These are phyloP conservation scores for Stromatinia cepivora DNA, from an alignment of 2,329 filamentous ascomycete genomes.

Conservation along the genomic window DNA sequence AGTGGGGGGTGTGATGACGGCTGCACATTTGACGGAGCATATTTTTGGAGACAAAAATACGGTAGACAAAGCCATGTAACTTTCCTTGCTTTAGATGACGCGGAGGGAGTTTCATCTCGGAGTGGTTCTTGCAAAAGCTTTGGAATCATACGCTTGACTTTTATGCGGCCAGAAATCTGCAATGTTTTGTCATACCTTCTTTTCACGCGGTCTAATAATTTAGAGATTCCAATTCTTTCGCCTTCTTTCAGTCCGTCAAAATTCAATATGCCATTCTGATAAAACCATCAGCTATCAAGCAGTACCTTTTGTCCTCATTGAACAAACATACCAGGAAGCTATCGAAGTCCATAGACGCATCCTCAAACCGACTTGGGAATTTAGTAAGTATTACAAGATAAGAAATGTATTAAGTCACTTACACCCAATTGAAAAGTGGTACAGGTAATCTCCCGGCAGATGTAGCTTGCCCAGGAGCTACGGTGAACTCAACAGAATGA, in stretches of 20 bases:
- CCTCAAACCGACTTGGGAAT: conserved; percentile 10
- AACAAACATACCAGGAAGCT: conserved; percentile 5
- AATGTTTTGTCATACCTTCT: conserved; percentile 30
- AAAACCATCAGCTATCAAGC: not conserved
- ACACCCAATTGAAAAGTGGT: conserved; percentile 17
- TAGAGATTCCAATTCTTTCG: conserved; percentile 28
- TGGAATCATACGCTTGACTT: conserved; percentile 28
- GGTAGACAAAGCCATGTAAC: conserved; percentile 42
- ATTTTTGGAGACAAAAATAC: conserved; percentile 50
- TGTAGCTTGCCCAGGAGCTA: not conserved
- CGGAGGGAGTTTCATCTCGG: conserved; percentile 17
- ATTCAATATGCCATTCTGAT: conserved; percentile 1
- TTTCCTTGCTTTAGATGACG: conserved; percentile 23
- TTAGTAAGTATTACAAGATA: not conserved
- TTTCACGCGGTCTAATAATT: conserved; percentile 24
- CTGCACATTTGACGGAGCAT: conserved; percentile 41
- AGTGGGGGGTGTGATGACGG: conserved; percentile 45
- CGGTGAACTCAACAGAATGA: not conserved
- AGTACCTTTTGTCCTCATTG: not conserved
- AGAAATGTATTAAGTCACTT: not conserved
- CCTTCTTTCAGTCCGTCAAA: conserved; percentile 24
- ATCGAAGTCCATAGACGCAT: conserved; percentile 17
- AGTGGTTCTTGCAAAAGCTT: conserved; percentile 29
- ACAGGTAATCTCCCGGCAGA: not conserved
- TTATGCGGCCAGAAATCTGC: conserved; percentile 26